Percentiles rank a stretch among this genome's conserved stretches.
phyloP scores from a whole-genome alignment of 2,329 filamentous ascomycete species.

The Tolypocladium cylindrosporum region DNA sequence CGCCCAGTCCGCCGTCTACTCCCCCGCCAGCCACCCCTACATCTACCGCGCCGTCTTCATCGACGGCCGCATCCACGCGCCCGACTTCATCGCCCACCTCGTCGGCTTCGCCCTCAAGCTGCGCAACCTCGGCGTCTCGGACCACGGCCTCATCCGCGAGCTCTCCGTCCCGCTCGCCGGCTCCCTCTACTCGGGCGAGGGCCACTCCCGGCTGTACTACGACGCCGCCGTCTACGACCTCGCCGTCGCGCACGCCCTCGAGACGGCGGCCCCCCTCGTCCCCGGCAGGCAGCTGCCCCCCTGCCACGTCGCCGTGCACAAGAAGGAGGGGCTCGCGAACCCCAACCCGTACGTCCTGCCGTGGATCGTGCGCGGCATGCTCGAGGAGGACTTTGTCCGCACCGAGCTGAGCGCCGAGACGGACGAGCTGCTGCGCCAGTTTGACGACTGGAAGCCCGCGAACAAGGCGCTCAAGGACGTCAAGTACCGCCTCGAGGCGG shows the following conservation, averaged over 20 bases:
- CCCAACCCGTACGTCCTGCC: slow-evolving; percentile 85
- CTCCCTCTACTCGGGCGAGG: slow-evolving; percentile 83
- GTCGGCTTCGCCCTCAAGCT: slow-evolving; percentile 90
- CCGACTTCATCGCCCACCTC: slow-evolving; percentile 87
- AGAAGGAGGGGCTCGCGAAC: slow-evolving; percentile 24
- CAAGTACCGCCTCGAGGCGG: slow-evolving; percentile 85
- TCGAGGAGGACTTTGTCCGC: slow-evolving; percentile 87
- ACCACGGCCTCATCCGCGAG: slow-evolving; percentile 89
- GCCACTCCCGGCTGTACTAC: slow-evolving; percentile 88
- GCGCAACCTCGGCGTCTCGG: slow-evolving; percentile 83
- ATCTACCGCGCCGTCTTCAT: slow-evolving; percentile 95
- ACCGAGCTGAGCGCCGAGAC: slow-evolving; percentile 71
- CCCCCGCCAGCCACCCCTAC: slow-evolving; percentile 78
- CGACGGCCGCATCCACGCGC: slow-evolving; percentile 82
- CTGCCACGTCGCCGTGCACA: neutral
- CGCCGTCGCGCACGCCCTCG: slow-evolving; percentile 61
- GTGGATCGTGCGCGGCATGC: slow-evolving; percentile 87
- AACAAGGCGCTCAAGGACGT: slow-evolving; percentile 93
- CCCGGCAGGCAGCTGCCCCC: neutral
- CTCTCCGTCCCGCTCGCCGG: slow-evolving; percentile 81
- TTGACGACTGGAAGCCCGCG: slow-evolving; percentile 85
- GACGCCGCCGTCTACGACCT: slow-evolving; percentile 78
- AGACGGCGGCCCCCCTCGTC: slow-evolving; percentile 44
- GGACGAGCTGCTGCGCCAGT: slow-evolving; percentile 68
- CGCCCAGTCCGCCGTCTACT: slow-evolving; percentile 71